Evolutionary conservation across 176 grass and related monocot species (phyloP).

Genomic region (bread wheat (Triticum aestivum)): IWGSC_CS_RefSeq_v2.1 NC_057795.1:436492573-436493072

Average conservation of each 20-base stretch:
- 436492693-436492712: not conserved
- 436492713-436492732: not conserved
- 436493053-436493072: too few species aligned
- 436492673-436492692: not conserved
- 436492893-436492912: slow-evolving; percentile 14
- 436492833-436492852: not conserved
- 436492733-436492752: not conserved
- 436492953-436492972: too few species aligned
- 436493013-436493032: too few species aligned
- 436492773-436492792: not conserved
- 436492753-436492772: not conserved
- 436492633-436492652: not conserved
- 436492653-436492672: not conserved
- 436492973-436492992: too few species aligned
- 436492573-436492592: not conserved
- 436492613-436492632: too few species aligned
- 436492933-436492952: too few species aligned
- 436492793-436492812: not conserved
- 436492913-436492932: not conserved
- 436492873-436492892: slow-evolving; percentile 36
- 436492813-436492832: not conserved
- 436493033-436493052: too few species aligned
- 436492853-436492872: slow-evolving; percentile 2
- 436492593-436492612: not conserved
- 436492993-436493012: too few species aligned